Evolutionary conservation across 2,329 filamentous ascomycete genomes (phyloP), one percentile per base, ranked within the genome.

Genomic region (Cladosporium cucumerinum): DNA sequence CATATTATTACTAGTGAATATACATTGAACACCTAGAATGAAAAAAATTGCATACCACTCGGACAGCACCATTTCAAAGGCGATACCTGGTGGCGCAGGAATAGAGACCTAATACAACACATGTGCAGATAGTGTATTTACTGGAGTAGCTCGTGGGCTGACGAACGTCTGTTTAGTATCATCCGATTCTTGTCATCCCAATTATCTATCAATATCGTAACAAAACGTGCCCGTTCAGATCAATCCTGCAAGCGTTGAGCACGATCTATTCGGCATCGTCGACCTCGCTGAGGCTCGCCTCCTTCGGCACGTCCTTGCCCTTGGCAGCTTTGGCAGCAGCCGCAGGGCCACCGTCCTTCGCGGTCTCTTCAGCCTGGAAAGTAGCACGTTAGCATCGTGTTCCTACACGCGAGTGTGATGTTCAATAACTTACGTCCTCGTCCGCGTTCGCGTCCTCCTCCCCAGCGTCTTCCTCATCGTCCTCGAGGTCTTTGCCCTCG

Each of bases 321-420:
- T 74, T 75, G 46, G 66, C 66, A 46, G 67, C 63, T 65, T 75
- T 74, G 28, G 73, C 73, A 30, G 69, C 69, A 49, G 70, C 72
- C 14, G 74, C 70, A 51, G 74, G 73, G 10, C 71, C 74, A 21
- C 70, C 63, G 21, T 64, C 67, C 28, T 69, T 68, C 8, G 69
- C 69, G 11, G 73, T 74, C 49, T 70, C 71, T 14, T 72, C 72
- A 16, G 70, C 69, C 21, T 71, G 23, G 25, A 21, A 28, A n/a
- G 25, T 3, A 54, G 48, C 39, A 21, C n/a, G 51, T 54, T 32
- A 54, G 51, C 28, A 32, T 32, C 26, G 16, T n/a, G 5, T 54
- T 21, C 18, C 18, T 18, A 8, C 21, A 32, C 30, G 28, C 28
- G 25, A 32, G 14, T 21, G 51, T 46, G n/a, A 11, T 46, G 1